phyloP scores from a whole-genome alignment of 225 moss, liverwort and hornwort genomes.

The Marchantia paleacea region DNA sequence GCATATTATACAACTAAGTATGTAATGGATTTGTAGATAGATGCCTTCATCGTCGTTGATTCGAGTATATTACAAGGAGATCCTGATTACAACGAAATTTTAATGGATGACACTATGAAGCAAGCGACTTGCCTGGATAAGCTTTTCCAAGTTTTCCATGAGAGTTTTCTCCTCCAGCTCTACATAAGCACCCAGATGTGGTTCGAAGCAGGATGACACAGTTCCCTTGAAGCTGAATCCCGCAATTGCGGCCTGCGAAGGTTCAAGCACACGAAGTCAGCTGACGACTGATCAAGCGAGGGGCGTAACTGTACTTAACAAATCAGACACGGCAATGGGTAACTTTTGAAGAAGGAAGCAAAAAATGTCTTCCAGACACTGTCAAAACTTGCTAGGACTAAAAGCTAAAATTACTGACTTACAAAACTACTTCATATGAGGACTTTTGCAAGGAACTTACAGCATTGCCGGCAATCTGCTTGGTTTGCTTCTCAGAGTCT shows the following conservation, averaged over 20 bases:
- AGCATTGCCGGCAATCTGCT: conserved; percentile 44
- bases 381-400: background rate
- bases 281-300: background rate
- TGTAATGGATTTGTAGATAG: background rate
- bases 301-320: background rate
- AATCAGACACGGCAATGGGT: background rate
- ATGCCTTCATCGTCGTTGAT: background rate
- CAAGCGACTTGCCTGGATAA: conserved; percentile 53
- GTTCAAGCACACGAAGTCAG: background rate
- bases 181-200: conserved; percentile 85
- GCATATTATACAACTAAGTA: background rate
- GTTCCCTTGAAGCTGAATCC: conserved; percentile 93
- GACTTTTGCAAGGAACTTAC: conserved; percentile 24
- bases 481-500: conserved; percentile 38
- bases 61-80: background rate
- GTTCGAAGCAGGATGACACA: conserved; percentile 97
- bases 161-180: conserved; percentile 97
- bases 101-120: background rate
- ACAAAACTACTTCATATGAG: too few species aligned
- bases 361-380: too few species aligned
- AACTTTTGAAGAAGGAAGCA: too few species aligned
- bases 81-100: background rate
- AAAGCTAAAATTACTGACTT: background rate
- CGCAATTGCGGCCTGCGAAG: conserved; percentile 75
- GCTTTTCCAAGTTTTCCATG: conserved; percentile 89